A percentile compares a stretch with the other conserved stretches of the same genome.
Evolutionary conservation across 1,139 yeast genomes (phyloP).

Genomic region (Geotrichum fermentans): DNA sequence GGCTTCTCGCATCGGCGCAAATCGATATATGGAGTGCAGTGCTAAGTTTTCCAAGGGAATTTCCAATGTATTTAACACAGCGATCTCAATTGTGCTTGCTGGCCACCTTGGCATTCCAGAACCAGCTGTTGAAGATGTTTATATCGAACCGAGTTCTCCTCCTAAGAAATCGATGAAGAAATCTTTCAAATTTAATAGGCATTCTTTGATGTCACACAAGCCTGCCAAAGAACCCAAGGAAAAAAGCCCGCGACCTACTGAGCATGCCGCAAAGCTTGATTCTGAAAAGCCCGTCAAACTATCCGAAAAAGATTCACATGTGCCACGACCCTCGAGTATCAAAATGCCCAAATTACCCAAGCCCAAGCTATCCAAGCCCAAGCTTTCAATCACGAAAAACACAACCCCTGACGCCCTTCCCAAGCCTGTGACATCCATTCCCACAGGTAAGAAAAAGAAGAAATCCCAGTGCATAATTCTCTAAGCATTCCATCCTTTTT

Average conservation of each 20-base stretch:
- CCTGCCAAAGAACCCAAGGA: no score
- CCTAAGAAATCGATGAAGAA: neutral
- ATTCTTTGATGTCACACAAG: neutral
- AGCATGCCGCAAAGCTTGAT: no score
- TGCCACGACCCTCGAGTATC: no score
- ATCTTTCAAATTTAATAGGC: constrained; percentile 7
- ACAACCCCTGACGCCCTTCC: neutral
- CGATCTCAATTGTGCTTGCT: constrained; percentile 28
- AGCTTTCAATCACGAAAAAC: neutral
- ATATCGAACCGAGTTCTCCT: constrained; percentile 1
- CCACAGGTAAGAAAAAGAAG: constrained; percentile 1
- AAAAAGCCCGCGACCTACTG: no score
- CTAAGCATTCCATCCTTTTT: neutral
- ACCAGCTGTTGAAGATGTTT: constrained; percentile 15
- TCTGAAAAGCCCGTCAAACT: neutral
- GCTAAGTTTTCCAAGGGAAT: constrained; percentile 68
- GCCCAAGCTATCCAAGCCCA: no score
- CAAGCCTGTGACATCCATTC: neutral
- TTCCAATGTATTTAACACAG: constrained; percentile 55
- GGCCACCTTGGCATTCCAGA: constrained; percentile 21
- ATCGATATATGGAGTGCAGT: constrained; percentile 73
- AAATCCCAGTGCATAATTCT: constrained; percentile 7
- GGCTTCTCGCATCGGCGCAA: constrained; percentile 65
- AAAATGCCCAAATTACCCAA: no score
- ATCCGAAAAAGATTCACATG: no score